Evolutionary conservation across 768 basidiomycete genomes (phyloP).

Genomic region (Clitopilus passeckerianus): DNA sequence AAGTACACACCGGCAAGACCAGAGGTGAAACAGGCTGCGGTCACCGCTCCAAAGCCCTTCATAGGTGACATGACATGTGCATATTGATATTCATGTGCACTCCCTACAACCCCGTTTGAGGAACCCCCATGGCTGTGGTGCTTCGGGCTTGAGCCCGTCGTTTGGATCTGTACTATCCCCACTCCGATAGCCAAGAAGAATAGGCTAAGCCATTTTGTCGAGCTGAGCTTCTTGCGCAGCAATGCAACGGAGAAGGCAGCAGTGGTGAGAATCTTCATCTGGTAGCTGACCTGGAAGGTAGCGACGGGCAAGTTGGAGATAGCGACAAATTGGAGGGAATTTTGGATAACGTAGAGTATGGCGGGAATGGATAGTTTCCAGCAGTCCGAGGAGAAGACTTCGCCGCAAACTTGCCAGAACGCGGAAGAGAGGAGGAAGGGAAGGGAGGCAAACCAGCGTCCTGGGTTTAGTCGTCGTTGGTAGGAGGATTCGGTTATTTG

Average conservation of each 20-base stretch:
- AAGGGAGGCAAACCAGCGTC: constrained; percentile 24
- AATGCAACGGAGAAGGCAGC: constrained; percentile 88
- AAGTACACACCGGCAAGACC: constrained; percentile 92
- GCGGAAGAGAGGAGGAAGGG: constrained; percentile 42
- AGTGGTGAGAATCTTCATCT: constrained; percentile 98
- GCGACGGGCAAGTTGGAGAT: constrained; percentile 94
- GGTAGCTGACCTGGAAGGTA: constrained; percentile 96
- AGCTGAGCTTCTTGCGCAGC: constrained; percentile 67
- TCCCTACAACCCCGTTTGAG: constrained; percentile 37
- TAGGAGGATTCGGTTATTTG: constrained; percentile 34
- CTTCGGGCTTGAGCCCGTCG: constrained; percentile 30
- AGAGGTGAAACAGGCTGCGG: constrained; percentile 83
- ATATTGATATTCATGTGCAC: constrained; percentile 58
- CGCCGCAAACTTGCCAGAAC: constrained; percentile 54
- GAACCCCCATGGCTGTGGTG: constrained; percentile 22
- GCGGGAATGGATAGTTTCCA: constrained; percentile 99
- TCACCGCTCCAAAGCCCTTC: constrained; percentile 80
- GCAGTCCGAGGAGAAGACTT: constrained; percentile 88
- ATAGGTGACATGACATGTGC: constrained; percentile 78
- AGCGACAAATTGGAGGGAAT: constrained; percentile 95
- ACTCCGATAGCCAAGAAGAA: constrained; percentile 90
- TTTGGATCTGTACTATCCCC: constrained; percentile 92
- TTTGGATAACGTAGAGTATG: constrained; percentile 92
- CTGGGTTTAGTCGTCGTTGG: constrained; percentile 34
- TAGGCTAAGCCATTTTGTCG: constrained; percentile 82